A percentile compares a stretch with the other conserved stretches of the same genome.
Evolutionary conservation across 805 yeast genomes (phyloP).

Genomic region (Pichia pseudocactophila): DNA sequence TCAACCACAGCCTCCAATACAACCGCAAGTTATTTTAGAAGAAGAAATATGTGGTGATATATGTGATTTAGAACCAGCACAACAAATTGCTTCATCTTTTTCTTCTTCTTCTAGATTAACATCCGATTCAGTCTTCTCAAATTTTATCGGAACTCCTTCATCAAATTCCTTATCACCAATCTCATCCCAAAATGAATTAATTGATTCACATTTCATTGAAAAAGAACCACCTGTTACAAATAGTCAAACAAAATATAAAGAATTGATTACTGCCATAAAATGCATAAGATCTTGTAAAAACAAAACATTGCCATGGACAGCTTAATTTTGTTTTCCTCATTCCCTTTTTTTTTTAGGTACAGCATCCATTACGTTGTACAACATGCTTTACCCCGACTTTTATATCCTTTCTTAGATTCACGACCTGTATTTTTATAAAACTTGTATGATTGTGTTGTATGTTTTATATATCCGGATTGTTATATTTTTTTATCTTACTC

Average conservation of each 20-base stretch:
- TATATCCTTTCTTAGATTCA: background rate
- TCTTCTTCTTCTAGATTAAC: slow-evolving; percentile 5
- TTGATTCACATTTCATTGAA: background rate
- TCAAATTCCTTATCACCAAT: slow-evolving; percentile 7
- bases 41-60: slow-evolving; percentile 9
- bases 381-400: background rate
- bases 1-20: slow-evolving; percentile 6
- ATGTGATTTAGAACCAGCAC: slow-evolving; percentile 8
- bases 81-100: slow-evolving; percentile 6
- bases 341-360: background rate
- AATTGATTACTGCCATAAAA: slow-evolving; percentile 21
- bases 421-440: background rate
- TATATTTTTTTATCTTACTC: background rate
- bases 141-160: slow-evolving; percentile 7
- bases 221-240: slow-evolving; percentile 1
- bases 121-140: slow-evolving; percentile 9
- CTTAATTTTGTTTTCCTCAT: background rate
- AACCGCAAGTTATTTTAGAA: slow-evolving; percentile 9
- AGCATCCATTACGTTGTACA: too few relatives aligned
- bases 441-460: background rate
- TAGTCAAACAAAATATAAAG: slow-evolving; percentile 15
- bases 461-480: background rate
- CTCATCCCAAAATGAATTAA: slow-evolving; percentile 3
- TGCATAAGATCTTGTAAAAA: slow-evolving; percentile 22
- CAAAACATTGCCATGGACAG: slow-evolving; percentile 7